Base-by-base conservation (phyloP, 1,284 basidiomycete genomes). In the Malassezia sp. region DNA sequence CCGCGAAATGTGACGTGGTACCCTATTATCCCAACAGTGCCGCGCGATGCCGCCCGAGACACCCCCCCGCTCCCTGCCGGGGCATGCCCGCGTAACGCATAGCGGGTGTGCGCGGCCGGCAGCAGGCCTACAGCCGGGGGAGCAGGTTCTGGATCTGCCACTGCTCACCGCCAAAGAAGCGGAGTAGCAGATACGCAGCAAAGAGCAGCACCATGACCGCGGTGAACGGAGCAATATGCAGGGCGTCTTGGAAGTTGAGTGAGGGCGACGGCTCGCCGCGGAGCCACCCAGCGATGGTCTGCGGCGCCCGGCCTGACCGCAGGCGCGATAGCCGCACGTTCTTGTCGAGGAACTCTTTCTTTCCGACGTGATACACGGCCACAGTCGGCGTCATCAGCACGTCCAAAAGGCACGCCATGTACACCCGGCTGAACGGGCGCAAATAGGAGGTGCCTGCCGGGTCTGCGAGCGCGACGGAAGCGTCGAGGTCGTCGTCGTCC, bases 351-450 rank as follows among this genome's bases (percentile, higher is more conserved):
- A 73, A 54, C 48, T 61, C 56, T 4, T 57, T 39, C 8, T 33
- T 50, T 30, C 46, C 49, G 2, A 67, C 11, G 41, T 72, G 68
- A 46, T 73, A 73, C 11, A 71, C 63, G 38, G 59, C 61, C 7
- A 73, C 39, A 12, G 64, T 64, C 1, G 68, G 68, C 7, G 71
- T 67, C 6, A 67, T 63, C 17, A 71, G 58, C 14, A 73, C 62
- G 43, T 62, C 59, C 40, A 71, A 60, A 42, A 71, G 71, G 22
- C 61, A 56, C 1, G 71, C 70, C 17, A 73, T 58, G 52, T 68
- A 63, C 8, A 72, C 72, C n/a, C 72, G 56, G 29, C 60, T 63
- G 42, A 67, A 72, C 5, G 72, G 72, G 1, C 71, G 56, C 3
- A 71, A 53, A 51, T 73, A 73, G 3, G 66, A 61, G 9, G 56